Percentiles rank a stretch among this genome's conserved stretches.
Evolutionary conservation across 352 stramenopile genomes (phyloP).

Genomic region (Globisporangium paddicum): DNA sequence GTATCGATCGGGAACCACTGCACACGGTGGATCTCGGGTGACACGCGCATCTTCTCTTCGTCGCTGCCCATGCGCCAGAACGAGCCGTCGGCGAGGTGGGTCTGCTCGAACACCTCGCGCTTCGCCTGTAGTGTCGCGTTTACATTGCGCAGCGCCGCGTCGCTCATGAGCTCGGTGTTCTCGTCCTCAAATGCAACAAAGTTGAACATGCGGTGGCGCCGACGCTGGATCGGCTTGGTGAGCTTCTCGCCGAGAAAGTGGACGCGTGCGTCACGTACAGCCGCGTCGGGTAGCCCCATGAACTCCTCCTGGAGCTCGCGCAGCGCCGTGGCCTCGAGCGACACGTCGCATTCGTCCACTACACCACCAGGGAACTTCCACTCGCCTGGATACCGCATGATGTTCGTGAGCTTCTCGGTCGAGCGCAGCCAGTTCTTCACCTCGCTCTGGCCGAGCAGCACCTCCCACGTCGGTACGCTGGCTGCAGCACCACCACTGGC

Average conservation of each 20-base stretch:
- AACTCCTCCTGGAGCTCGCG: slow-evolving; percentile 58
- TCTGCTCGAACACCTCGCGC: slow-evolving; percentile 27
- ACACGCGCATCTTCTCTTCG: slow-evolving; percentile 39
- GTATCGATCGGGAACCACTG: slow-evolving; percentile 50
- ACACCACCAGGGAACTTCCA: slow-evolving; percentile 61
- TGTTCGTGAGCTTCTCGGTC: slow-evolving; percentile 24
- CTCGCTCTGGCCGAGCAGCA: slow-evolving; percentile 56
- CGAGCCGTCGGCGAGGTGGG: slow-evolving; percentile 20
- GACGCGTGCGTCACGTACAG: slow-evolving; percentile 11
- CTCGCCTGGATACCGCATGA: slow-evolving; percentile 65
- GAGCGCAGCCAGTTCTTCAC: slow-evolving; percentile 68
- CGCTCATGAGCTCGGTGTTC: slow-evolving; percentile 39
- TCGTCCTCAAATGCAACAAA: slow-evolving; percentile 60
- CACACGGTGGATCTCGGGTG: slow-evolving; percentile 48
- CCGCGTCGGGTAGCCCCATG: slow-evolving; percentile 21
- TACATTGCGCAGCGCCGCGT: slow-evolving; percentile 21
- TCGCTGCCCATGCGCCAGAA: slow-evolving; percentile 33
- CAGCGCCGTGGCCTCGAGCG: slow-evolving; percentile 31
- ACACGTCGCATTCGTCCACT: slow-evolving; percentile 35
- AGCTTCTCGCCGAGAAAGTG: slow-evolving; percentile 41
- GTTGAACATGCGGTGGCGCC: slow-evolving; percentile 60
- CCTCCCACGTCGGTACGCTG: slow-evolving; percentile 29
- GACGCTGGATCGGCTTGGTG: slow-evolving; percentile 36
- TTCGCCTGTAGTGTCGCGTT: slow-evolving; percentile 38
- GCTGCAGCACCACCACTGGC: background rate